Conservation (phyloP, 768 basidiomycete species). For the Suillus ampliporus region DNA sequence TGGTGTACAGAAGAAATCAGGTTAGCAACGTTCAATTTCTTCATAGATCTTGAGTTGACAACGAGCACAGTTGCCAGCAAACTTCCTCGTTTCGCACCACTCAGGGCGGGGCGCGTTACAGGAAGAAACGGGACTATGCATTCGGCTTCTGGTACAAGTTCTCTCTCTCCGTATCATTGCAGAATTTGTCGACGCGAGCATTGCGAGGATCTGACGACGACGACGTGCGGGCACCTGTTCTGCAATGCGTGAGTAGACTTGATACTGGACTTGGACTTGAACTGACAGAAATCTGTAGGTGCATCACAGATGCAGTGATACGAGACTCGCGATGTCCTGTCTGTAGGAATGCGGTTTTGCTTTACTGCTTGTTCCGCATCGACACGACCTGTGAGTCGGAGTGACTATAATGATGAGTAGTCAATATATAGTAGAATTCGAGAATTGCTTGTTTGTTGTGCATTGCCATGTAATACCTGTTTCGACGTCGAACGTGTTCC, state of each 20-base stretch:
- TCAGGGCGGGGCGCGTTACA: constrained; percentile 24
- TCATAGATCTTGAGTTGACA: not conserved
- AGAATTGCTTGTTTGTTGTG: not conserved
- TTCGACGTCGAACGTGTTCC: not conserved
- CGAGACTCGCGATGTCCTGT: constrained; percentile 55
- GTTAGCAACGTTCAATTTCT: constrained; percentile 18
- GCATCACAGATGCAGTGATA: constrained; percentile 56
- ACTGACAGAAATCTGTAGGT: constrained; percentile 40
- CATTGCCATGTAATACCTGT: not conserved
- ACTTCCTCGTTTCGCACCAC: constrained; percentile 36
- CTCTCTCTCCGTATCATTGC: constrained; percentile 45
- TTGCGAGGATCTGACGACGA: constrained; percentile 61
- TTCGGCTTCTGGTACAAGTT: constrained; percentile 4
- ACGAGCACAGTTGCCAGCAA: constrained; percentile 31
- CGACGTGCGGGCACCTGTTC: constrained; percentile 69
- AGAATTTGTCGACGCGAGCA: constrained; percentile 54
- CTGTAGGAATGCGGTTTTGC: constrained; percentile 54
- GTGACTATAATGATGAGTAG: constrained; percentile 13
- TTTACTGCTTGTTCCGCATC: constrained; percentile 62
- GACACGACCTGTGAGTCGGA: constrained; percentile 38
- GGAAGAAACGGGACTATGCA: constrained; percentile 2
- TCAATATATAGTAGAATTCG: not conserved
- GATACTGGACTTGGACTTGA: not conserved
- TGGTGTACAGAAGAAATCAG: constrained; percentile 22
- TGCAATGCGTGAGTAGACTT: constrained; percentile 53